These are phyloP conservation scores for Ettlia oleoabundans DNA, from an alignment of 139 green algal genomes.

Conservation along the genomic window DNA sequence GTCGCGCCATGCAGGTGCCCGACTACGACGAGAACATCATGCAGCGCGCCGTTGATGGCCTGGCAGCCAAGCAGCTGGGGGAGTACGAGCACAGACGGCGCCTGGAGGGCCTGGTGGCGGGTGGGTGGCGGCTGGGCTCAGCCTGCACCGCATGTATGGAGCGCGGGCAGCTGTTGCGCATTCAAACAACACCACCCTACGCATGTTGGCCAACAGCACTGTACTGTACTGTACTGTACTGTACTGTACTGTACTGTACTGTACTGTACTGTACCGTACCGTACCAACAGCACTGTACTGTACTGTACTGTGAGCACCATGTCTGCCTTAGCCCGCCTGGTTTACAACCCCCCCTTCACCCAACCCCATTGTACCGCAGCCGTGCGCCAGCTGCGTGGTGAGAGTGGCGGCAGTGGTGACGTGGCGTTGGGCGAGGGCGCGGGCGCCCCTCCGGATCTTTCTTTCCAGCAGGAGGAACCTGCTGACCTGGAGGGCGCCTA, in stretches of 20 bases:
- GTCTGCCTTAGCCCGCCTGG: not conserved
- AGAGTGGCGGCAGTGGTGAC: not conserved
- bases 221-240: too few species aligned
- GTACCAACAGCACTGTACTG: too few species aligned
- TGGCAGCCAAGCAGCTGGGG: conserved; percentile 31
- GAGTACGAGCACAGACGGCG: conserved; percentile 40
- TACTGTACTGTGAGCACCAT: not conserved
- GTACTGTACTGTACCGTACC: too few species aligned
- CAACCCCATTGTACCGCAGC: not conserved
- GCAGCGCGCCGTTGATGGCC: conserved; percentile 33
- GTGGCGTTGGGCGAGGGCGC: not conserved
- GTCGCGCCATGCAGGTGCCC: conserved; percentile 39
- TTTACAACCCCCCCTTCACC: too few species aligned
- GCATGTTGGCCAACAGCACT: too few species aligned
- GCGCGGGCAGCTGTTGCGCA: too few species aligned
- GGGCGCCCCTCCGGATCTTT: not conserved
- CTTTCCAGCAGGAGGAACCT: conserved; percentile 24
- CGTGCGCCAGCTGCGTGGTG: conserved; percentile 32
- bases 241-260: too few species aligned
- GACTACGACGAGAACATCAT: conserved; percentile 62
- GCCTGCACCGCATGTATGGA: not conserved
- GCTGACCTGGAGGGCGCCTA: conserved; percentile 60
- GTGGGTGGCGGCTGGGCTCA: not conserved
- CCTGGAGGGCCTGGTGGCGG: conserved; percentile 42
- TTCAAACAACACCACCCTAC: too few species aligned